These are phyloP conservation scores for Trypanosoma brucei DNA, from an alignment of 208 protist species.

Conservation along the genomic window DNA sequence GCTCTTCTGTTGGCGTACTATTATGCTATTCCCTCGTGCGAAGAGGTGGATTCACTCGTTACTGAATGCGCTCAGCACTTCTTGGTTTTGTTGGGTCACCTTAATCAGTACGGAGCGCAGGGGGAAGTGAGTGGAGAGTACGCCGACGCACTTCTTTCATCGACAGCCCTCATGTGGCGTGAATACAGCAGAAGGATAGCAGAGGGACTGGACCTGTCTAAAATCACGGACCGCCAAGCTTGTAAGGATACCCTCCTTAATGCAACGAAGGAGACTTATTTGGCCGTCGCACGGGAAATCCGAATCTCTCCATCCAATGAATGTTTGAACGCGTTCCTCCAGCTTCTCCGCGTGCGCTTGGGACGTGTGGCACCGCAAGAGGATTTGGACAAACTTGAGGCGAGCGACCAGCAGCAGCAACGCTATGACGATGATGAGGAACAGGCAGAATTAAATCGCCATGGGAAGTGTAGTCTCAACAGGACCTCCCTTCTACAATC, in stretches of 20 bases:
- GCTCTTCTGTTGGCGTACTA: constrained; percentile 70
- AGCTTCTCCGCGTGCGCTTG: constrained; percentile 48
- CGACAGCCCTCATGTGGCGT: constrained; percentile 50
- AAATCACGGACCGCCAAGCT: constrained; percentile 12
- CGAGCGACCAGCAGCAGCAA: constrained; percentile 18
- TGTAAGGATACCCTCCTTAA: constrained; percentile 34
- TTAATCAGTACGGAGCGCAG: constrained; percentile 38
- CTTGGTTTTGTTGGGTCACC: constrained; percentile 52
- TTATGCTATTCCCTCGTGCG: constrained; percentile 35
- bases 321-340: constrained; percentile 44
- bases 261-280: constrained; percentile 40
- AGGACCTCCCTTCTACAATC: constrained; percentile 18
- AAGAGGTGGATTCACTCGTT: constrained; percentile 26
- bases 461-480: not conserved
- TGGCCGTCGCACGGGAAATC: constrained; percentile 33
- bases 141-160: constrained; percentile 46
- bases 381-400: constrained; percentile 38
- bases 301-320: constrained; percentile 31
- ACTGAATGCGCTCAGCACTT: constrained; percentile 62
- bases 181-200: constrained; percentile 33
- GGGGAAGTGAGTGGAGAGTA: constrained; percentile 34
- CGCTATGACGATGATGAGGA: constrained; percentile 22
- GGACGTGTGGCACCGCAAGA: constrained; percentile 38
- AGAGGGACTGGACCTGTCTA: constrained; percentile 10
- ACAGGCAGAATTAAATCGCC: not conserved